Conservation (phyloP, 2,329 filamentous ascomycete genomes). For the Paraphoma chrysanthemicola region DNA sequence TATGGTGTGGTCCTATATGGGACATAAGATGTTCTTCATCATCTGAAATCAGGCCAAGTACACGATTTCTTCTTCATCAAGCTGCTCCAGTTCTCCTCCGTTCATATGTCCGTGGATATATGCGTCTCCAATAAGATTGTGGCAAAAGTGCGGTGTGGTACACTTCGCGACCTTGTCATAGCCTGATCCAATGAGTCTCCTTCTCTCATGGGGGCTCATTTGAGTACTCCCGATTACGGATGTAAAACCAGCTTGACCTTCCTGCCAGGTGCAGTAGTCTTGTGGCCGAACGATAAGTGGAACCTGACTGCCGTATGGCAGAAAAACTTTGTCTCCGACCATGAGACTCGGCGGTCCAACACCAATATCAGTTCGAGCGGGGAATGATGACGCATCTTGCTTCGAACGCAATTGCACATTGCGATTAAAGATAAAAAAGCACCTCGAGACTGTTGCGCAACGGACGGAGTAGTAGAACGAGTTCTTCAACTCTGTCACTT, state of each 20-base stretch:
- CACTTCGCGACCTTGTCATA: not conserved
- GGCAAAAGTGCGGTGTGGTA: not conserved
- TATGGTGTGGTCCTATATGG: too few species aligned
- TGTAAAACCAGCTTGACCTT: not conserved
- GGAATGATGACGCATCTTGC: constrained; percentile 3
- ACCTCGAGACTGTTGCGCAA: constrained; percentile 23
- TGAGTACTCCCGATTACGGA: not conserved
- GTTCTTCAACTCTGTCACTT: not conserved
- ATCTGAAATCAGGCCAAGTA: too few species aligned
- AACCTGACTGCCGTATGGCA: constrained; percentile 19
- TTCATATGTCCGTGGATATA: not conserved
- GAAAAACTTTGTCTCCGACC: constrained; percentile 19
- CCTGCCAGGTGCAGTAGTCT: not conserved
- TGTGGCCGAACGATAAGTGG: constrained; percentile 21
- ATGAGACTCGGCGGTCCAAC: constrained; percentile 20
- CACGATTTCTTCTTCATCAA: too few species aligned
- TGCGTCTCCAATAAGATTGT: not conserved
- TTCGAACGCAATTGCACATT: constrained; percentile 4
- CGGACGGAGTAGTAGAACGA: constrained; percentile 3
- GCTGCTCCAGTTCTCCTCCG: not conserved
- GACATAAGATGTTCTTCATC: too few species aligned
- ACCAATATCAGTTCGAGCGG: constrained; percentile 24
- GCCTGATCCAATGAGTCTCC: not conserved
- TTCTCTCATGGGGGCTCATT: not conserved
- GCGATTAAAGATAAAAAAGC: constrained; percentile 12